Base-by-base conservation (phyloP, 164 flowering plant genomes). In the Hamamelis virginiana region DNA sequence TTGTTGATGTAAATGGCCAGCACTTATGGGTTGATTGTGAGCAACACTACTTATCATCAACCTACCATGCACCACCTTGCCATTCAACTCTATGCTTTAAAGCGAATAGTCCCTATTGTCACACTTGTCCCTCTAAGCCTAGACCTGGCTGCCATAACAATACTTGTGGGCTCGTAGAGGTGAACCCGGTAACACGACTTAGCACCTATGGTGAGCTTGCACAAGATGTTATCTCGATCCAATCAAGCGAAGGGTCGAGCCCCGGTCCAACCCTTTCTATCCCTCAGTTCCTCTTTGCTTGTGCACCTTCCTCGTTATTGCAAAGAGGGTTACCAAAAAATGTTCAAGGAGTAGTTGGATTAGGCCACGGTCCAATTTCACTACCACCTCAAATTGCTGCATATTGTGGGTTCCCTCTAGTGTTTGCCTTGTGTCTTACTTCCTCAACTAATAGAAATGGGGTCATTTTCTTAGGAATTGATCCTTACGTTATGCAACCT, bases 1-100 rank as follows among this genome's bases (percentile, higher is more conserved):
- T 82, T 8, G n/a, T 82, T 21, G 85, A 82, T 62, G 70, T 82
- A 9, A 78, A 74, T 18, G 80, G 78, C 13, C 65, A 28, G 46
- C 69, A 67, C 62, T 47, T 82, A n/a, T 82, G 81, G 81, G 76
- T 64, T 0, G 59, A 65, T 41, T 82, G 82, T 27, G 72, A 80
- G 2, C 53, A 41, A 18, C 27, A 65, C 57, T 78, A 78, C 71
- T 2, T 38, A 16, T 81, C 81, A 33, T 66, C 80, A 0, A 74
- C 78, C 9, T 80, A 78, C 70, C 57, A 41, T 1, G 73, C 80
- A 15, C 77, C 82, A 0, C 48, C 8, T 9, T 78, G 84, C 45
- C 78, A 70, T 66, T 78, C 84, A 0, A 69, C 78, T 4, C 78
- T 63, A 27, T 78, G 82, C 70, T 62, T 75, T 8, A 65, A 62